Percentiles rank a stretch among this genome's conserved stretches.
These are phyloP conservation scores for Keqinozyma sinolaborantium DNA, from an alignment of 1,139 yeast species.

Conservation along the genomic window DNA sequence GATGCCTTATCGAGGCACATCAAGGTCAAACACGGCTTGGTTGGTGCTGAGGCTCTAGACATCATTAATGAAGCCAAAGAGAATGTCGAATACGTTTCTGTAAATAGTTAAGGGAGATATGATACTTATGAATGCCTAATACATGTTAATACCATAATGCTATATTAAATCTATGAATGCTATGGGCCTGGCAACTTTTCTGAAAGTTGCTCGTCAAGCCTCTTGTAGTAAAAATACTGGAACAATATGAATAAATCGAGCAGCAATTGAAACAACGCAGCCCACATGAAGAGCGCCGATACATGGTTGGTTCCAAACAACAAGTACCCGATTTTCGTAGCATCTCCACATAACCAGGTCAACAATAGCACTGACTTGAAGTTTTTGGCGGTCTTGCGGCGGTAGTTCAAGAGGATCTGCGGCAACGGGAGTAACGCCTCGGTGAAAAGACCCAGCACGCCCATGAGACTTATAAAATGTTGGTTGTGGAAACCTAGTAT, in stretches of 20 bases:
- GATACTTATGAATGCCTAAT: conserved; percentile 1
- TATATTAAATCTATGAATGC: conserved; percentile 1
- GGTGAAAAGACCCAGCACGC: conserved; percentile 67
- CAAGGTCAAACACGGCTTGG: conserved; percentile 46
- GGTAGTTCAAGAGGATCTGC: conserved; percentile 69
- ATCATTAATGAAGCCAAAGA: conserved; percentile 74
- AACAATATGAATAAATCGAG: conserved; percentile 74
- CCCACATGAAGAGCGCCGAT: conserved; percentile 65
- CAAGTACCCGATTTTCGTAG: conserved; percentile 70
- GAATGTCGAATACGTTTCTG: conserved; percentile 60
- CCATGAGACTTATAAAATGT: conserved; percentile 56
- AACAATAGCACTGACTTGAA: conserved; percentile 71
- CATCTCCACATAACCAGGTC: conserved; percentile 89
- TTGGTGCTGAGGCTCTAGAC: conserved; percentile 48
- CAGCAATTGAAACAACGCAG: conserved; percentile 78
- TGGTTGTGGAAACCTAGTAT: conserved; percentile 34
- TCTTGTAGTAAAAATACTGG: conserved; percentile 61
- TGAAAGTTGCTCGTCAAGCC: conserved; percentile 4
- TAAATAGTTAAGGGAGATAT: conserved; percentile 8
- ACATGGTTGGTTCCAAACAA: conserved; percentile 69
- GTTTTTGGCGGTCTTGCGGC: conserved; percentile 70
- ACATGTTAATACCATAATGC: conserved; percentile 2
- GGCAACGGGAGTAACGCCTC: conserved; percentile 88
- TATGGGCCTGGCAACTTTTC: conserved; percentile 1
- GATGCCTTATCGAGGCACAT: conserved; percentile 50